Conservation (phyloP, 129 eudicot genomes). For the Silybum marianum region DNA sequence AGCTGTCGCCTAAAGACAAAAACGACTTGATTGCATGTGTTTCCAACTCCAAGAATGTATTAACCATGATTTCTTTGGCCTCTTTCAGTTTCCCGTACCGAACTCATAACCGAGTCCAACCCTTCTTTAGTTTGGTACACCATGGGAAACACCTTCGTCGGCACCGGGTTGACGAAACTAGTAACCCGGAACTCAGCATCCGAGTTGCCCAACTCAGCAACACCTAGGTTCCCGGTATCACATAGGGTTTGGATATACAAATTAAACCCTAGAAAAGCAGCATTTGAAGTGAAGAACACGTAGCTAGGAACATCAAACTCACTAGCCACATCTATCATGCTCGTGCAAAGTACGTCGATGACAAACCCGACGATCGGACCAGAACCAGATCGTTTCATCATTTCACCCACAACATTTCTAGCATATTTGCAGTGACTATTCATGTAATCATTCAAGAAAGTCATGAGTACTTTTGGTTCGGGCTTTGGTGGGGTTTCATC, state of each 20-base stretch:
- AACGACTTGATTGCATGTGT: slow-evolving; percentile 19
- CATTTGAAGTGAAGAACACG: neutral
- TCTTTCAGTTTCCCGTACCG: slow-evolving; percentile 7
- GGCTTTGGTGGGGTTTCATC: neutral
- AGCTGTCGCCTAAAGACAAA: neutral
- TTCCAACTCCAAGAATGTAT: slow-evolving; percentile 35
- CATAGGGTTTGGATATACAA: slow-evolving; percentile 13
- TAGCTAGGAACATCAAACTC: slow-evolving; percentile 1
- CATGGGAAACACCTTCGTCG: slow-evolving; percentile 18
- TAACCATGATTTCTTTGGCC: slow-evolving; percentile 34
- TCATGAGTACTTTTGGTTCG: neutral
- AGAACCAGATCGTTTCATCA: neutral
- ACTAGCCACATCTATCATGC: slow-evolving; percentile 22
- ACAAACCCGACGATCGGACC: slow-evolving; percentile 1
- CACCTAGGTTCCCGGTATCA: slow-evolving; percentile 3
- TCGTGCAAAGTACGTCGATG: neutral
- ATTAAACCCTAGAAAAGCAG: slow-evolving; percentile 1
- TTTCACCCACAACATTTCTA: neutral
- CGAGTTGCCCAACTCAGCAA: slow-evolving; percentile 19
- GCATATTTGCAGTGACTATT: neutral
- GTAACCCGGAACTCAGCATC: slow-evolving; percentile 8
- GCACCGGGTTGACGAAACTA: slow-evolving; percentile 27
- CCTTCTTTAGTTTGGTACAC: neutral
- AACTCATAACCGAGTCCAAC: neutral
- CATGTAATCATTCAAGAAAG: slow-evolving; percentile 8